These are phyloP conservation scores for Rhizopus stolonifer DNA, from an alignment of 371 early-diverging fungal genomes.

Conservation along the genomic window DNA sequence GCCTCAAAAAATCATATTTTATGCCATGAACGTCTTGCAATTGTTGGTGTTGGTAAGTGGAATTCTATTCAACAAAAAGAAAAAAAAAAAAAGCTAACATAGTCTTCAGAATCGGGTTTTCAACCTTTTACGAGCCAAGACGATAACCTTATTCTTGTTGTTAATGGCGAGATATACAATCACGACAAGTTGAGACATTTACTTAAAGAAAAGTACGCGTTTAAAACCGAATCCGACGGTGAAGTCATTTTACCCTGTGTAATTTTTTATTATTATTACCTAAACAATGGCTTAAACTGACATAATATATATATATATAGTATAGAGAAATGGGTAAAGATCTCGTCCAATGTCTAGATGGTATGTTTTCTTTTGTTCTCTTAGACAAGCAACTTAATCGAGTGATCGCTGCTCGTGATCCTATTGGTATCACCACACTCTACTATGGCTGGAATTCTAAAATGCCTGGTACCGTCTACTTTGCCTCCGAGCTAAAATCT, in stretches of 20 bases:
- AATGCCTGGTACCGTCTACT: conserved; percentile 85
- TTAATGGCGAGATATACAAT: conserved; percentile 98
- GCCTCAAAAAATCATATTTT: conserved; percentile 79
- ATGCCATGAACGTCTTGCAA: conserved; percentile 95
- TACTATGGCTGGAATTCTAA: conserved; percentile 87
- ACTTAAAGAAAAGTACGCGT: conserved; percentile 67
- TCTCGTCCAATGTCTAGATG: conserved; percentile 82
- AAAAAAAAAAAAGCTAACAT: not conserved
- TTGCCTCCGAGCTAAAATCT: conserved; percentile 92
- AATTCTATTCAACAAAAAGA: too few species aligned
- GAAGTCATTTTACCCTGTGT: conserved; percentile 93
- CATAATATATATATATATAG: conserved; percentile 42
- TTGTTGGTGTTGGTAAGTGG: conserved; percentile 90
- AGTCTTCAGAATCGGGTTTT: conserved; percentile 76
- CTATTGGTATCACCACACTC: conserved; percentile 95
- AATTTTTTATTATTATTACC: too few species aligned
- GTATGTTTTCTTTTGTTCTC: conserved; percentile 94
- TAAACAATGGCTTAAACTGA: too few species aligned
- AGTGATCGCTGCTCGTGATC: conserved; percentile 90
- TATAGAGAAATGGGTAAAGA: conserved; percentile 84
- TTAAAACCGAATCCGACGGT: conserved; percentile 95
- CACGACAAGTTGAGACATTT: conserved; percentile 78
- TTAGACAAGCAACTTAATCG: conserved; percentile 82
- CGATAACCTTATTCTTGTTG: conserved; percentile 77
- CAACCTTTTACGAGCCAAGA: conserved; percentile 95